Base-by-base conservation (phyloP, 192 early-diverging fungal genomes). In the Backusella macrospora region DNA sequence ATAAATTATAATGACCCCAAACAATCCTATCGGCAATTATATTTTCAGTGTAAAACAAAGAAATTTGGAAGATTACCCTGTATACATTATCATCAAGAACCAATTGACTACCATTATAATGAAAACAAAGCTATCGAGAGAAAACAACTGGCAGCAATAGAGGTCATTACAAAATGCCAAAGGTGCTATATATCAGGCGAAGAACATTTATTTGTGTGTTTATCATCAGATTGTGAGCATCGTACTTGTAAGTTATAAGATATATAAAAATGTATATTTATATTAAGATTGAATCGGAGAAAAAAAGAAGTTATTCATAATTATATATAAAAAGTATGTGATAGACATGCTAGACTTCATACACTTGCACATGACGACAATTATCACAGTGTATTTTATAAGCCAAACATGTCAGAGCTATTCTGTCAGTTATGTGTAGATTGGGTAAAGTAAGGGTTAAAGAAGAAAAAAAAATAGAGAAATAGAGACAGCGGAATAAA, bases 341-440 rank as follows among this genome's bases (percentile, higher is more conserved):
- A 76, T 13, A 40, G 68, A 13, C 75, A 76, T 76, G 69, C 75
- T 37, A 39, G 68, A 23, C 21, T 34, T 55, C 75, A 65, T 47
- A 40, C 65, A 42, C 37, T 38, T 42, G 26, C 69, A 16, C 9
- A 13, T 18, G 10, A 43, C 21, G 23, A 23, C 16, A 39, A 59
- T 42, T 21, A 40, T 43, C 75, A 76, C 44, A 49, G n/a, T 16
- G 45, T 76, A 6, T 76, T 76, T 65, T 70, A 64, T 49, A 76
- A 76, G 18, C 66, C 52, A 9, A 69, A 69, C 29, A 68, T 44
- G n/a, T 34, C 37, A 14, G 73, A 75, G 62, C 5, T 75, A 26
- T 75, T 69, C 29, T 75, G 73, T 45, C 65, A 68, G 21, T 23
- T 48, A n/a, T 75, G 73, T 37, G 52, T 69, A 18, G 73, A 69